Base-by-base conservation (phyloP, 2,329 filamentous ascomycete species). In the Penicillium brevicompactum region DNA sequence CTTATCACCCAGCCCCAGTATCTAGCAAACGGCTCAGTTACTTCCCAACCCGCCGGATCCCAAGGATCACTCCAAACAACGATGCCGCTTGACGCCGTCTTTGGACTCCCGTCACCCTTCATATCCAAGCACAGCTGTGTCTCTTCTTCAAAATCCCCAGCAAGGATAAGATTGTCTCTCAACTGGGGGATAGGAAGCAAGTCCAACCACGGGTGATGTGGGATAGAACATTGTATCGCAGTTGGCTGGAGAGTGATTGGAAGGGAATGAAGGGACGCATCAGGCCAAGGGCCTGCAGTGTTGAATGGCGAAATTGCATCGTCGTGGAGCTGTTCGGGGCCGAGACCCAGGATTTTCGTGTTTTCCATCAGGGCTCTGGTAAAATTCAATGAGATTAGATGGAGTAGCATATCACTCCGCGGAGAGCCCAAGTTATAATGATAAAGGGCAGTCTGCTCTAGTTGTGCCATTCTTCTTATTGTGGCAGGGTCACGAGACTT, bases 21-120 rank as follows among this genome's bases (percentile, higher is more conserved):
- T 27, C 30, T 41, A 49, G 59, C 58, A 59, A 69, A 70, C 10
- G 58, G 34, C 45, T 60, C 60, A 1, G 58, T 60, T 18, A 70
- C 48, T 45, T 71, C 69, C 68, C 69, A 71, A 0, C 64, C 64
- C 5, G 45, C 55, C 8, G 66, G 60, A 57, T 70, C 65, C 63
- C 67, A 70, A 34, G 68, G 66, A 37, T 58, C 60, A 7, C 63
- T 62, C 68, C 69, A 71, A 18, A 72, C 60, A 46, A 62, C 64
- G 13, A 70, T 52, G 60, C 62, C 21, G 48, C 55, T 42, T 45
- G 53, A 16, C 46, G 41, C 11, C 54, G 37, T 4, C 22, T 11
- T 24, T 5, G 41, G 18, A 14, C 27, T 45, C 10, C 52, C 51
- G 54, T 47, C 41, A 13, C 59, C 62, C 31, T 55, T 59, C 38